Conservation (phyloP, 306 rosid species). For the Corylus americana region DNA sequence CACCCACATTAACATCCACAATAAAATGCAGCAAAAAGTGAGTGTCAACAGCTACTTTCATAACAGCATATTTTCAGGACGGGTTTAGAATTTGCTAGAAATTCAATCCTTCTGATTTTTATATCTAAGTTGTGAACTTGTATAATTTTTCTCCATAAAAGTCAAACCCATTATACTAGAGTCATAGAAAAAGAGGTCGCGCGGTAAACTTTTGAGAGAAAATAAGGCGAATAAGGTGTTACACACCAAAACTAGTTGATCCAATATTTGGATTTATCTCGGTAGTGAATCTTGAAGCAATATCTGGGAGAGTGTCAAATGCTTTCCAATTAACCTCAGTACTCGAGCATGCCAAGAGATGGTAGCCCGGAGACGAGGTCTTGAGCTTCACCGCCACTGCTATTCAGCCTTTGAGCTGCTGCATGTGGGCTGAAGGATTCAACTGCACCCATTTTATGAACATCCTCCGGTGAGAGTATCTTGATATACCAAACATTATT, state of each 20-base stretch:
- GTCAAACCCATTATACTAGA: not conserved
- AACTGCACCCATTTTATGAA: constrained; percentile 75
- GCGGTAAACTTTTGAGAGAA: not conserved
- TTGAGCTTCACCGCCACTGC: constrained; percentile 45
- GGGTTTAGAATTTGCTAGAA: not conserved
- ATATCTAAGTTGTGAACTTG: not conserved
- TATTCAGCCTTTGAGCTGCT: constrained; percentile 54
- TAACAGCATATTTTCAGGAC: not conserved
- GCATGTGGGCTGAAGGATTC: constrained; percentile 59
- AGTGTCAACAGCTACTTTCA: too few species aligned
- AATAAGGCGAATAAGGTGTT: constrained; percentile 11
- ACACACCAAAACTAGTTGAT: constrained; percentile 30
- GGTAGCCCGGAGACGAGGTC: constrained; percentile 59
- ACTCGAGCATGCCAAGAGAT: constrained; percentile 59
- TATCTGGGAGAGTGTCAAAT: constrained; percentile 1
- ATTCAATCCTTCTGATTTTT: not conserved
- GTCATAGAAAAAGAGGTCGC: not conserved
- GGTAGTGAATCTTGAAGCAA: constrained; percentile 27
- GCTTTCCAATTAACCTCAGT: constrained; percentile 34
- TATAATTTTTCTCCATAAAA: not conserved
- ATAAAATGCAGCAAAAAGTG: not conserved
- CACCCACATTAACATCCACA: not conserved
- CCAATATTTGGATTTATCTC: constrained; percentile 13
- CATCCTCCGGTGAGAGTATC: constrained; percentile 81
- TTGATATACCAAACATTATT: constrained; percentile 85